phyloP scores from a whole-genome alignment of 2,329 filamentous ascomycete species.

The Exophiala dermatitidis region DNA sequence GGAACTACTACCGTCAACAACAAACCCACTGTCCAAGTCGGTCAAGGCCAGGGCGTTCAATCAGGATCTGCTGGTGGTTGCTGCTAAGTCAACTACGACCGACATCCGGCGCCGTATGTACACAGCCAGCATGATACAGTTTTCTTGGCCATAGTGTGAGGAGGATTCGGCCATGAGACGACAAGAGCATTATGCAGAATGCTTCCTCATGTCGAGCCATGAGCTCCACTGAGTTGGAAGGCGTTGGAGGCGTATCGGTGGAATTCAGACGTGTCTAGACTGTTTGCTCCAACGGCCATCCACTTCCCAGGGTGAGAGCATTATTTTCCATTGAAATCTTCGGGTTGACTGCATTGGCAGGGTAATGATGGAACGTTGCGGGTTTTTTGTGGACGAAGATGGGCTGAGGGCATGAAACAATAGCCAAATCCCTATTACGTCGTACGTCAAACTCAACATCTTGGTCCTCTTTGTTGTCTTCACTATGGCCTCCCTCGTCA shows the following conservation, averaged over 20 bases:
- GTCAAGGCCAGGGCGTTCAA: slow-evolving; percentile 88
- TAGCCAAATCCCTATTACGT: background rate
- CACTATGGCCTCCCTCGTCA: too few relatives aligned
- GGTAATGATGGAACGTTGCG: slow-evolving; percentile 20
- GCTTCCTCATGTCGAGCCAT: background rate
- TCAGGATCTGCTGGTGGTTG: slow-evolving; percentile 77
- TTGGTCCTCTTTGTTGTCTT: too few relatives aligned
- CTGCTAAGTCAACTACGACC: slow-evolving; percentile 58
- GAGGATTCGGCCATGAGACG: slow-evolving; percentile 1
- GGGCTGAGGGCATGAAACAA: background rate
- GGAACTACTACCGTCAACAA: slow-evolving; percentile 92
- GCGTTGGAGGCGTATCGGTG: slow-evolving; percentile 19
- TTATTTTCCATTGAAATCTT: slow-evolving; percentile 16
- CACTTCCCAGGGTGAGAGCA: slow-evolving; percentile 10
- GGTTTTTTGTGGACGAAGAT: slow-evolving; percentile 5
- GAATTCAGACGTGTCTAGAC: slow-evolving; percentile 21
- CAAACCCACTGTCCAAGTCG: slow-evolving; percentile 95
- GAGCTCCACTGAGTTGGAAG: slow-evolving; percentile 10
- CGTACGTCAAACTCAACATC: too few relatives aligned
- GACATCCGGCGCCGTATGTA: background rate
- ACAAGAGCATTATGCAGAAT: slow-evolving; percentile 5
- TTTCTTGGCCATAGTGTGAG: slow-evolving; percentile 6
- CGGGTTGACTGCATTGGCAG: slow-evolving; percentile 14
- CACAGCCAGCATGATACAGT: slow-evolving; percentile 7
- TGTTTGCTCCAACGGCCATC: slow-evolving; percentile 21